Base-by-base conservation (phyloP, 768 basidiomycete genomes). In the Boletus patriciae region DNA sequence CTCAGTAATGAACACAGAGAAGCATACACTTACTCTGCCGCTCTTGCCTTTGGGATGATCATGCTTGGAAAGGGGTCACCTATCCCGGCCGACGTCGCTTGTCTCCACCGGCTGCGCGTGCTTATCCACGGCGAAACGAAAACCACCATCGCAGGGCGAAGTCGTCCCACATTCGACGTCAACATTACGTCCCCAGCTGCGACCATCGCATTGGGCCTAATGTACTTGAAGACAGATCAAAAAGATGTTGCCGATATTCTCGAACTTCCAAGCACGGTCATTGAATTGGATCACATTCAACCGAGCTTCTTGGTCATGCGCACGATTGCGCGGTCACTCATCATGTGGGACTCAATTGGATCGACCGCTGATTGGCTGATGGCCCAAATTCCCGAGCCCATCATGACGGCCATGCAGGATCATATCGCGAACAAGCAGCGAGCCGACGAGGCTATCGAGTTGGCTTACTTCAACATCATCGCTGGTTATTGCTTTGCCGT, bases 171-270 rank as follows among this genome's bases (percentile, higher is more conserved):
- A 0, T 91, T 94, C 71, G 94, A 98, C 71, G 79, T 91, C 67
- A 94, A 90, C 62, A 78, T 98, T 49, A 97, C 96, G 0, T 93
- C 93, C 0, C 90, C 96, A 0, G 91, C 94, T 4, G 94, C 96
- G 3, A 86, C 93, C 3, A 83, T 96, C 19, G 94, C 92, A 1
- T 73, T 99, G 16, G 94, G 90, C 2, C 71, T 99, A 23, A 97
- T 97, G 93, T 98, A 93, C 71, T 77, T 99, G 47, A 83, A 85
- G 57, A 94, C 93, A 0, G 85, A 85, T 42, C 82, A 93, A 33
- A 78, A 81, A 60, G 96, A 98, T 59, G 83, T 98, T 9, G 93
- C 94, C 0, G 90, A 92, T 55, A 84, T 93, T 38, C 76, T 98
- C 21, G 81, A 83, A 10, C 83, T 98, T 27, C 96, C 97, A 1